Evolutionary conservation across 176 grass and related monocot genomes (phyloP), one percentile per base, ranked within the genome.

Genomic region (Aechmea fasciata): DNA sequence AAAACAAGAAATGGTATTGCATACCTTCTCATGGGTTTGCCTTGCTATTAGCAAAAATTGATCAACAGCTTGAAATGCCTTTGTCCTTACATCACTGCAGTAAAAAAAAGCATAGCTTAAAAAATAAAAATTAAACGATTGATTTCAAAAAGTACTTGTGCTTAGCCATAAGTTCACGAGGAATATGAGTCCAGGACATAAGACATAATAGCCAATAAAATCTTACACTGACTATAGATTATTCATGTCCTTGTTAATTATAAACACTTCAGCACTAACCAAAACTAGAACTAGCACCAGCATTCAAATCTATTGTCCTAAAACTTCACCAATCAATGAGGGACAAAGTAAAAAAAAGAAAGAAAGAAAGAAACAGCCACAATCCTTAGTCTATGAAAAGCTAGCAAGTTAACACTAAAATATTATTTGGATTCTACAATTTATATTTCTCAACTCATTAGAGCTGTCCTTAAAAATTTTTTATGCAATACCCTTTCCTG

Each of bases 61-160:
- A 79, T 99, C 90, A 50, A 86, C 83, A 81, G 95, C 95, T 86
- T 90, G 81, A 75, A 99, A 99, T 67, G 95, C 95, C 74, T 99
- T 93, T 69, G 82, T 90, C 71, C 95, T 87, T 69, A 99, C 95
- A 72, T 99, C 95, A 80, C 95, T 99, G 74, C 20, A 49, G 65
- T 49, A 71, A 12, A 47, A 68, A 71, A 69, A 69, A 70, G 74
- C 19, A 54, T 51, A 57, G 11, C 74, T 10, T 18, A 72, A 52
- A 69, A 76, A 15, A 50, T 51, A 65, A 22, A 47, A 41, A 53
- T 22, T 63, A 18, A 15, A 41, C 3, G 15, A 67, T 47, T 63
- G 2, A 20, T 74, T 17, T 53, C 69, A 24, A 70, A 24, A 70
- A 67, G 66, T 57, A 26, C 65, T 10, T 17, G 20, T 10, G 15